Conservation (phyloP, 208 protist species). For the Leishmania major region DNA sequence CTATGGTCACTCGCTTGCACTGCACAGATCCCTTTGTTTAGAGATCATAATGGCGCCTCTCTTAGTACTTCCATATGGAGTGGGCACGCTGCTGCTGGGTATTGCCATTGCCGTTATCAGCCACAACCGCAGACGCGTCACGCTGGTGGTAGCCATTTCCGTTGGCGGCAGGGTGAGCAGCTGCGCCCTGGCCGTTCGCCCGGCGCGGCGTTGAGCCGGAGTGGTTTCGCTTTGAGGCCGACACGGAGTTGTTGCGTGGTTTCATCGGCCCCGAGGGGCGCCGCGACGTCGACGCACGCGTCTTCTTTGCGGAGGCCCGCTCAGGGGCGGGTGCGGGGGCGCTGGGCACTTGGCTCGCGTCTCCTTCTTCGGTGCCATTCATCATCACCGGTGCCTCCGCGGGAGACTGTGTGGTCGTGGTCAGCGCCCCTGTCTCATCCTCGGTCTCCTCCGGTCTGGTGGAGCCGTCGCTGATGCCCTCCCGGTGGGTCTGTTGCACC, state of each 20-base stretch:
- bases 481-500: neutral
- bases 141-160: conserved; percentile 6
- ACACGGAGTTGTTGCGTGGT: neutral
- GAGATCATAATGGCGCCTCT: neutral
- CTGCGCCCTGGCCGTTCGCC: neutral
- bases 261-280: neutral
- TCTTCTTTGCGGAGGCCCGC: conserved; percentile 3
- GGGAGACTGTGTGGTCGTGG: too few species aligned
- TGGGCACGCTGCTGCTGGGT: neutral
- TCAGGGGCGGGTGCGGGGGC: conserved; percentile 12
- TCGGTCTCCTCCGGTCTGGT: neutral
- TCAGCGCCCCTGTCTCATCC: neutral
- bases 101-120: neutral
- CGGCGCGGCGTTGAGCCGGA: neutral
- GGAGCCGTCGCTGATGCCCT: neutral
- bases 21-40: neutral
- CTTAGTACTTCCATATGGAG: neutral
- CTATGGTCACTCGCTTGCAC: neutral
- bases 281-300: neutral
- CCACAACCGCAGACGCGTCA: neutral
- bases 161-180: neutral
- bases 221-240: neutral
- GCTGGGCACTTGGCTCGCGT: conserved; percentile 15
- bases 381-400: neutral
- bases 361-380: neutral